A percentile compares a stretch with the other conserved stretches of the same genome.
Conservation (phyloP, 257 asterid genomes). For the Solanum pennellii region DNA sequence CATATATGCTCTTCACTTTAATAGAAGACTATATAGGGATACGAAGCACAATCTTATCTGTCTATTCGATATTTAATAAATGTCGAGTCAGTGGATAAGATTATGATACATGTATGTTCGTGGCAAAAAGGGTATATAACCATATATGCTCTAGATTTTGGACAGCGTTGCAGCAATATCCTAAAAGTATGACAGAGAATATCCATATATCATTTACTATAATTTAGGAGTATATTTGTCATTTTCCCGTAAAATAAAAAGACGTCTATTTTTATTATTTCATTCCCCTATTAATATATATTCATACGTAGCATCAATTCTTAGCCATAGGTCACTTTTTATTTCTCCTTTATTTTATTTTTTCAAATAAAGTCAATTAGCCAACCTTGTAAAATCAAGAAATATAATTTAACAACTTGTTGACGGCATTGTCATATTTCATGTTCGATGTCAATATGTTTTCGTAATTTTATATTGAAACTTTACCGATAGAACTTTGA, state of each 20-base stretch:
- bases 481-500: background rate
- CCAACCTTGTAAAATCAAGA: background rate
- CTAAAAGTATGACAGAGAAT: too few species aligned
- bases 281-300: background rate
- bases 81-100: too few species aligned
- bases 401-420: background rate
- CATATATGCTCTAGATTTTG: too few species aligned
- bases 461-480: background rate
- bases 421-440: conserved; percentile 5
- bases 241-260: background rate
- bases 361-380: background rate
- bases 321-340: conserved; percentile 1
- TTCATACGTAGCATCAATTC: conserved; percentile 7
- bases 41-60: too few species aligned
- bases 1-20: too few species aligned
- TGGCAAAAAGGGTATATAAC: too few species aligned
- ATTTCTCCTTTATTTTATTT: background rate
- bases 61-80: too few species aligned
- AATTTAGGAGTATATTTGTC: too few species aligned
- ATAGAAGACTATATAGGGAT: too few species aligned
- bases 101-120: too few species aligned
- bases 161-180: too few species aligned
- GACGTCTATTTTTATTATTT: background rate
- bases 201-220: too few species aligned
- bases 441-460: conserved; percentile 9